Evolutionary conservation across 140 eudicot species (phyloP).

Genomic region (Cichorium intybus): DNA sequence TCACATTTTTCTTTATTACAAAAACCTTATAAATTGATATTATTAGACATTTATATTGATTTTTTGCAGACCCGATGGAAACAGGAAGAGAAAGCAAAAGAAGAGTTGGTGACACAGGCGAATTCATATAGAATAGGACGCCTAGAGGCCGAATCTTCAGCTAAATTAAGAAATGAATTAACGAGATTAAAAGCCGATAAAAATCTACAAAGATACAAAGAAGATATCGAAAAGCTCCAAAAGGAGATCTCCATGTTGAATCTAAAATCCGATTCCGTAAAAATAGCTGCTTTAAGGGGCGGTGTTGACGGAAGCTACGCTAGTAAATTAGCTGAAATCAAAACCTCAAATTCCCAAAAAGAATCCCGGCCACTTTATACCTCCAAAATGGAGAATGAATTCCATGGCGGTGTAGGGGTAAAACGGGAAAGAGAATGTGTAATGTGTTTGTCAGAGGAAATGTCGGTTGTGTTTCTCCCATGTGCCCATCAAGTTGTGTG

Average conservation of each 20-base stretch:
- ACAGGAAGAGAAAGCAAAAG: constrained; percentile 71
- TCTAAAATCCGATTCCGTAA: constrained; percentile 69
- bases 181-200: constrained; percentile 62
- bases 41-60: no score
- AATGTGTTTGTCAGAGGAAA: constrained; percentile 96
- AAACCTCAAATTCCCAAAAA: constrained; percentile 31
- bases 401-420: constrained; percentile 49
- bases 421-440: constrained; percentile 96
- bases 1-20: no score
- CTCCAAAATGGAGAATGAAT: constrained; percentile 32
- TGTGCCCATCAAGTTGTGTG: constrained; percentile 99
- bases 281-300: constrained; percentile 88
- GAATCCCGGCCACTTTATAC: constrained; percentile 28
- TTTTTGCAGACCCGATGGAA: constrained; percentile 67
- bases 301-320: constrained; percentile 84
- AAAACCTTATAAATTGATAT: no score
- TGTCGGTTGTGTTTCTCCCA: constrained; percentile 93
- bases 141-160: constrained; percentile 63
- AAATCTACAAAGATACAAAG: constrained; percentile 66
- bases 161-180: constrained; percentile 62
- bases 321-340: constrained; percentile 44
- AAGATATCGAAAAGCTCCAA: constrained; percentile 68
- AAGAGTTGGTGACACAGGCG: constrained; percentile 66
- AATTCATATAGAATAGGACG: constrained; percentile 61
- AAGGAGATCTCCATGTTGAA: constrained; percentile 77